Percentiles rank a stretch among this genome's conserved stretches.
Conservation (phyloP, 2,329 filamentous ascomycete genomes). For the Magnaporthales sp. region DNA sequence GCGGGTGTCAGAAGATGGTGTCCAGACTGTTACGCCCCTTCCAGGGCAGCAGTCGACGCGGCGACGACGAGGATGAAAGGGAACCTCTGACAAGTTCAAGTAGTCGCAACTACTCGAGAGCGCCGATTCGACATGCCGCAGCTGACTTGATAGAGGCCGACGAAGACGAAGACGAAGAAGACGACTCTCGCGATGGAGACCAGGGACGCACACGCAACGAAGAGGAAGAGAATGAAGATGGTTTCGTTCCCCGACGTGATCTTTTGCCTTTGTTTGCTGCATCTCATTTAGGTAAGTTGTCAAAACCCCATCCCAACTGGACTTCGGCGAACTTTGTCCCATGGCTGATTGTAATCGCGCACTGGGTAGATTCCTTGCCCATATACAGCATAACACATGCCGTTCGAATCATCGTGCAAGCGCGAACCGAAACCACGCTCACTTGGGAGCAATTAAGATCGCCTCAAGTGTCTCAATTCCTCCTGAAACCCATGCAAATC, state of each 20-base stretch:
- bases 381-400: constrained; percentile 87
- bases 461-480: constrained; percentile 92
- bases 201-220: constrained; percentile 19
- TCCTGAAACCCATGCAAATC: constrained; percentile 91
- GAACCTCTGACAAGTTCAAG: constrained; percentile 16
- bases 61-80: constrained; percentile 11
- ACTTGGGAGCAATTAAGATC: constrained; percentile 93
- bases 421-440: constrained; percentile 83
- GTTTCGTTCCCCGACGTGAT: constrained; percentile 16
- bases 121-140: constrained; percentile 41
- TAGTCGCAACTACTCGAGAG: constrained; percentile 21
- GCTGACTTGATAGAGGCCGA: constrained; percentile 59
- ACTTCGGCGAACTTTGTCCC: background rate
- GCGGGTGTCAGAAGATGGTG: constrained; percentile 18
- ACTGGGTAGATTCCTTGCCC: constrained; percentile 62
- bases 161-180: constrained; percentile 44
- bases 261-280: constrained; percentile 73
- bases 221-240: constrained; percentile 25
- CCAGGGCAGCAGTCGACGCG: constrained; percentile 16
- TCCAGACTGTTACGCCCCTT: constrained; percentile 22
- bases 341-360: background rate
- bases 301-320: background rate
- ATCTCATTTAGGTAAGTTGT: constrained; percentile 57
- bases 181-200: constrained; percentile 24
- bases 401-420: constrained; percentile 74